Base-by-base conservation (phyloP, 2,329 filamentous ascomycete genomes). In the Penicillium sp. region DNA sequence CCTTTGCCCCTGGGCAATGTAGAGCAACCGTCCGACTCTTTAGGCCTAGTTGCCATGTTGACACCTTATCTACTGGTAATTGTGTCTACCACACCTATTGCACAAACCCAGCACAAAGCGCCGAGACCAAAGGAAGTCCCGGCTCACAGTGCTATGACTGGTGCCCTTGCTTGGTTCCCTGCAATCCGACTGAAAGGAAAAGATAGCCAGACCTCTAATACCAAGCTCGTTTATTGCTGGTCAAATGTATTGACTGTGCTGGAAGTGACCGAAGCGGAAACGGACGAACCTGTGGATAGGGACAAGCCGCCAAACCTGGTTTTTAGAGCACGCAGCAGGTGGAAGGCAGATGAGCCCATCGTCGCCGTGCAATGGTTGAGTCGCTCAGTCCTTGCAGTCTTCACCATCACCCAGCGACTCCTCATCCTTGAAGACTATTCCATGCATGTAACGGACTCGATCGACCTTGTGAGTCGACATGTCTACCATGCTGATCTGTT, bases 361-460 rank as follows among this genome's bases (percentile, higher is more conserved):
- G 95, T 96, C 57, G 92, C 93, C 1, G 90, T 98, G 3, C 95
- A 99, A 71, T 99, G 95, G 96, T 81, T 99, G 22, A 96, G 91
- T 68, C 87, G 92, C 60, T 98, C 95, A 3, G 93, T 99, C 0
- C 79, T 99, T 52, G 90, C 90, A 1, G 88, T 98, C 29, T 79
- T 99, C 56, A 99, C 96, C 3, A 93, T 98, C 62, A 96, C 93
- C 21, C 96, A 99, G 72, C 86, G 93, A 59, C 80, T 99, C 46
- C 86, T 99, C 24, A 92, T 99, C 49, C 80, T 99, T 3, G 96
- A 99, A 75, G 95, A 99, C 72, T 85, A 86, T 57, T 88, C 84
- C 24, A 89, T 98, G 82, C 88, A 91, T 57, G 90, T 96, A 77
- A 98, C 95, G 0, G 95, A 99, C 68, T 91, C 91, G 0, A 96